A percentile compares a stretch with the other conserved stretches of the same genome.
Conservation (phyloP, 2,329 filamentous ascomycete genomes). For the Pestalotiopsis sp. region DNA sequence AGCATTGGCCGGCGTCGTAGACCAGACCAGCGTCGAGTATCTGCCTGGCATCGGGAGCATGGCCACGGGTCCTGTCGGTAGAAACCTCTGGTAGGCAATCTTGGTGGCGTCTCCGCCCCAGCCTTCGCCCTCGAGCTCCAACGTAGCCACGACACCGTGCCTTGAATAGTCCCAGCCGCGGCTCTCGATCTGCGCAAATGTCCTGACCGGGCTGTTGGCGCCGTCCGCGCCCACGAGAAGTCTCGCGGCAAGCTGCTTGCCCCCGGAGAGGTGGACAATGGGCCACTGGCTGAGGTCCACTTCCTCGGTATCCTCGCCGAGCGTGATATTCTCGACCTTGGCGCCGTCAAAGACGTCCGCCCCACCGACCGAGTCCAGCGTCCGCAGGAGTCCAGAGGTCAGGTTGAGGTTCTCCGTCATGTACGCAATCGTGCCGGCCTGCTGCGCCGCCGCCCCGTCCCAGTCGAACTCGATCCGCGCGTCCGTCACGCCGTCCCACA, state of each 20-base stretch:
- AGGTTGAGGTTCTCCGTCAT: conserved; percentile 97
- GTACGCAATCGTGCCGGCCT: conserved; percentile 74
- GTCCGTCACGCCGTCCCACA: conserved; percentile 93
- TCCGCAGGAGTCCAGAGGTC: conserved; percentile 73
- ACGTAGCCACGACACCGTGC: conserved; percentile 88
- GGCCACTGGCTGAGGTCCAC: conserved; percentile 88
- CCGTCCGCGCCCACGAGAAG: conserved; percentile 92
- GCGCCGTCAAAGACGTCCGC: conserved; percentile 76
- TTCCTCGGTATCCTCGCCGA: conserved; percentile 70
- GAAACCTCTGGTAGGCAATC: conserved; percentile 91
- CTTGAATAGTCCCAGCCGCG: conserved; percentile 92
- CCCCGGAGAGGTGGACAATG: conserved; percentile 72
- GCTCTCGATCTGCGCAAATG: conserved; percentile 83
- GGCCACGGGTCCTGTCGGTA: conserved; percentile 89
- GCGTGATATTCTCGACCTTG: conserved; percentile 76
- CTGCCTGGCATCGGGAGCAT: conserved; percentile 87
- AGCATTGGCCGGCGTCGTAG: conserved; percentile 81
- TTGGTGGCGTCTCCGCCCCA: conserved; percentile 60
- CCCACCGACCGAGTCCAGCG: conserved; percentile 69
- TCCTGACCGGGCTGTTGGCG: conserved; percentile 88
- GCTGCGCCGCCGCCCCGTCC: conserved; percentile 42
- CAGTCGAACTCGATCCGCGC: conserved; percentile 89
- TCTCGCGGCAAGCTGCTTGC: conserved; percentile 72
- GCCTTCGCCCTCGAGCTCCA: conserved; percentile 68
- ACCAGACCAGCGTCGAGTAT: conserved; percentile 89